A percentile compares a stretch with the other conserved stretches of the same genome.
phyloP scores from a whole-genome alignment of 2,329 filamentous ascomycete genomes.

The Colletotrichum nymphaeae region DNA sequence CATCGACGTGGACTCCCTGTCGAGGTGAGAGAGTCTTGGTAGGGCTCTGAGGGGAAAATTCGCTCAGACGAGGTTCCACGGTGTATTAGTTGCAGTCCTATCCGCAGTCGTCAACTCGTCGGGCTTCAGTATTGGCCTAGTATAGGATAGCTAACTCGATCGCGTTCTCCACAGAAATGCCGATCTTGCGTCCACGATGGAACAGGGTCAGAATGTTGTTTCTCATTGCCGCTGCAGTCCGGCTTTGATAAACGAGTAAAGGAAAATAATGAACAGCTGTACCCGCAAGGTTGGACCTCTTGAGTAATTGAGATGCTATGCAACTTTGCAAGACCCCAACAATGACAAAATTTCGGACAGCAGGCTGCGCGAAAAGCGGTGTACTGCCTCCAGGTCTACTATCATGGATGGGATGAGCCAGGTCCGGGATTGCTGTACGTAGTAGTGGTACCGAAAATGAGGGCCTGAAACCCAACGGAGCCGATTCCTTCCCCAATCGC shows the following conservation, averaged over 20 bases:
- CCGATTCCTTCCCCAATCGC: not conserved
- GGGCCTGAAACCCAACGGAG: constrained; percentile 2
- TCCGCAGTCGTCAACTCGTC: not conserved
- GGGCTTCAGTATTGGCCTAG: too few relatives aligned
- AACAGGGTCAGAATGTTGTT: not conserved
- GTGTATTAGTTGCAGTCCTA: not conserved
- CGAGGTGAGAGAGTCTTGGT: not conserved
- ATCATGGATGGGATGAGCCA: not conserved
- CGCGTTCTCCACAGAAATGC: not conserved
- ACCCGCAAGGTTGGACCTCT: not conserved
- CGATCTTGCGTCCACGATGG: not conserved
- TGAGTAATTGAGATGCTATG: not conserved
- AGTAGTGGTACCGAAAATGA: not conserved
- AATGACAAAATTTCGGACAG: not conserved
- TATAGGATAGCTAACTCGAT: not conserved
- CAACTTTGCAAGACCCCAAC: not conserved
- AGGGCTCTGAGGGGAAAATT: not conserved
- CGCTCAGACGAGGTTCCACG: not conserved
- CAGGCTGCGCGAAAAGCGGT: constrained; percentile 2
- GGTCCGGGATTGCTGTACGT: not conserved
- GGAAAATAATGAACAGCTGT: not conserved
- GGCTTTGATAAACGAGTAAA: not conserved
- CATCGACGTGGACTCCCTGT: constrained; percentile 11
- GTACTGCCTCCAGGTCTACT: not conserved
- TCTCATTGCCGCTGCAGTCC: not conserved